Conservation (phyloP, 2,329 filamentous ascomycete genomes). For the Stagonosporopsis rhizophila region DNA sequence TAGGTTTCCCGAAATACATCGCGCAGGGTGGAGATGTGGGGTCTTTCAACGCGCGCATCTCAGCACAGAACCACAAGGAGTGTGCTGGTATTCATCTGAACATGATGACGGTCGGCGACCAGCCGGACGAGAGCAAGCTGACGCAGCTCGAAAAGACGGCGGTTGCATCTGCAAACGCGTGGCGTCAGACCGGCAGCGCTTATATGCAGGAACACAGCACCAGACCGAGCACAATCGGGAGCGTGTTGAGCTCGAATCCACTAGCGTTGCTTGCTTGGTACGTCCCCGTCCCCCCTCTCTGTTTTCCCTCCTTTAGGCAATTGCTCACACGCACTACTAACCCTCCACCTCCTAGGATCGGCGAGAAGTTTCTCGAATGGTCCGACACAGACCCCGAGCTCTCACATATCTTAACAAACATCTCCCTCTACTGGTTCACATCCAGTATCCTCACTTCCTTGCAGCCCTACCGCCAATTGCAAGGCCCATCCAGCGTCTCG, state of each 20-base stretch:
- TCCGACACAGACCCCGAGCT: slow-evolving; percentile 52
- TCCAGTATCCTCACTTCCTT: slow-evolving; percentile 54
- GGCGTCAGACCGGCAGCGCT: slow-evolving; percentile 53
- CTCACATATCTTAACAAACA: slow-evolving; percentile 58
- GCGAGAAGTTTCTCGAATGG: slow-evolving; percentile 66
- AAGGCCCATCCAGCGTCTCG: not conserved
- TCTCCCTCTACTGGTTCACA: slow-evolving; percentile 66
- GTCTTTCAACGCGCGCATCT: slow-evolving; percentile 51
- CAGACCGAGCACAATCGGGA: slow-evolving; percentile 63
- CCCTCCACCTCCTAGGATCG: slow-evolving; percentile 48
- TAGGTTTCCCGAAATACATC: slow-evolving; percentile 64
- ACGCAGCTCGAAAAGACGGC: slow-evolving; percentile 27
- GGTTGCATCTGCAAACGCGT: slow-evolving; percentile 35
- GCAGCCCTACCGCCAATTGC: slow-evolving; percentile 56
- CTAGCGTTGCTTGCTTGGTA: slow-evolving; percentile 65
- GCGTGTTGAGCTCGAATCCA: slow-evolving; percentile 62
- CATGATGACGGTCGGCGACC: slow-evolving; percentile 21
- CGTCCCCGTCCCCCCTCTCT: too few relatives aligned
- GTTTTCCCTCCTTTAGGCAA: not conserved
- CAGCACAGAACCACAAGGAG: slow-evolving; percentile 51
- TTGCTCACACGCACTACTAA: slow-evolving; percentile 1
- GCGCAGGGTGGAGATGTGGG: slow-evolving; percentile 67
- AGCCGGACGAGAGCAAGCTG: slow-evolving; percentile 28
- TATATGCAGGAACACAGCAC: slow-evolving; percentile 64
- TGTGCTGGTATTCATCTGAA: slow-evolving; percentile 56